Base-by-base conservation (phyloP, 2,329 filamentous ascomycete species). In the Eurotiales sp. region DNA sequence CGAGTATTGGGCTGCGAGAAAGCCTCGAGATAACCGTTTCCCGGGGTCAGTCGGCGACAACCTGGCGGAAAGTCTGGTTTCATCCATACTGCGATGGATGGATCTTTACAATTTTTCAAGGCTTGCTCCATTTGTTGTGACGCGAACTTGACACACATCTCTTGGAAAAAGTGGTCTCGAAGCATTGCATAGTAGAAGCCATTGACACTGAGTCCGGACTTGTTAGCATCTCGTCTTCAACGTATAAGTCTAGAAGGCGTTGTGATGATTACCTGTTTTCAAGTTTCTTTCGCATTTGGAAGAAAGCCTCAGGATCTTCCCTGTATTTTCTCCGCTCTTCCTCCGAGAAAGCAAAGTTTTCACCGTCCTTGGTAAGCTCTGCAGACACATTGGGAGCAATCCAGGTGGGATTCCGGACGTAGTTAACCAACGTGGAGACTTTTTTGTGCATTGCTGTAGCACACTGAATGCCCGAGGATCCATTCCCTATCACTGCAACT, bases 1-100 rank as follows among this genome's bases (percentile, higher is more conserved):
- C 78, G 73, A 1, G 85, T 81, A 50, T 86, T 85, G 5, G 78
- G 75, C 51, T 80, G 72, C 0, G 75, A 74, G 19, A 86, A 69
- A 0, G 83, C 82, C 61, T 87, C 84, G 2, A 88, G 65, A 50
- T 76, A 77, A 2, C 72, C 72, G 1, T 70, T 67, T 0, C 72
- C 74, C 3, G 43, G 29, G 17, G 27, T 34, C 2, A 46, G 43
- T 22, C 43, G n/a, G 17, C 43, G 43, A n/a, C 43, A 40, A 23
- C n/a, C 29, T 21, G 17, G 27, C 43, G 5, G 43, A 15, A 36
- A 46, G 22, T 17, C 8, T 32, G n/a, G 43, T 19, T 21, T 40
- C 37, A 40, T 40, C 21, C 37, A 21, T 23, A 8, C 21, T 40
- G 37, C 37, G 37, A 40, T 40, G 17, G 37, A 6, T 21, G 37